Evolutionary conservation across 768 basidiomycete genomes (phyloP).

Genomic region (Lentinus tigrinus): DNA sequence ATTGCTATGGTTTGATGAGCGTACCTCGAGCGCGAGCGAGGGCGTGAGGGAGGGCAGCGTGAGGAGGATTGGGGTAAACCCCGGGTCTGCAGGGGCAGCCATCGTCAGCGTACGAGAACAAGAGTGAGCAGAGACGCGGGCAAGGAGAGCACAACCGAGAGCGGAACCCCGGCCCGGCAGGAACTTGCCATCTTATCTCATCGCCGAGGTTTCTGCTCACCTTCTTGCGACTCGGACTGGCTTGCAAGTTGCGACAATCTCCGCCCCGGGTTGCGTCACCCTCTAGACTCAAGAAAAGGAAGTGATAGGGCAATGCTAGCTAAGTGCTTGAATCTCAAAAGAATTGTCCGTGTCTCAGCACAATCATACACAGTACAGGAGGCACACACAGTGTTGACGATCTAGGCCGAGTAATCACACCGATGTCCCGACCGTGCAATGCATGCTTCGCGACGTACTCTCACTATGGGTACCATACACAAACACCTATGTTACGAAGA

Average conservation of each 20-base stretch:
- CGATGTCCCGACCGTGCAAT: too few species aligned
- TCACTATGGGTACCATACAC: too few species aligned
- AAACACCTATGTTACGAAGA: too few species aligned
- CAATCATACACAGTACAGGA: too few species aligned
- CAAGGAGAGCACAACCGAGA: not conserved
- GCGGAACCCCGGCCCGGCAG: slow-evolving; percentile 2
- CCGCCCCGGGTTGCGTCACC: not conserved
- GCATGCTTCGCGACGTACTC: too few species aligned
- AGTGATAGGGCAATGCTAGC: too few species aligned
- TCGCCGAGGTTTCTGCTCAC: slow-evolving; percentile 4
- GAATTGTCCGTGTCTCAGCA: too few species aligned
- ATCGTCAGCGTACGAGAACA: not conserved
- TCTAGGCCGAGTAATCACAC: too few species aligned
- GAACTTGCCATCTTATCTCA: not conserved
- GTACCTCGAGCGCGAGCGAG: slow-evolving; percentile 61
- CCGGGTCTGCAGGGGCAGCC: slow-evolving; percentile 17
- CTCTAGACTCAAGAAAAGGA: too few species aligned
- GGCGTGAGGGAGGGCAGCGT: slow-evolving; percentile 55
- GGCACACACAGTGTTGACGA: too few species aligned
- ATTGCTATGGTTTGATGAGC: slow-evolving; percentile 7
- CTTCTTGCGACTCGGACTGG: too few species aligned
- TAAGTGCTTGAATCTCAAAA: too few species aligned
- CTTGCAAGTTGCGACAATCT: not conserved
- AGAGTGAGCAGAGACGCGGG: not conserved
- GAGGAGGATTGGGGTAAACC: slow-evolving; percentile 51